phyloP scores from a whole-genome alignment of 371 early-diverging fungal species.

The Mortierella sp. region DNA sequence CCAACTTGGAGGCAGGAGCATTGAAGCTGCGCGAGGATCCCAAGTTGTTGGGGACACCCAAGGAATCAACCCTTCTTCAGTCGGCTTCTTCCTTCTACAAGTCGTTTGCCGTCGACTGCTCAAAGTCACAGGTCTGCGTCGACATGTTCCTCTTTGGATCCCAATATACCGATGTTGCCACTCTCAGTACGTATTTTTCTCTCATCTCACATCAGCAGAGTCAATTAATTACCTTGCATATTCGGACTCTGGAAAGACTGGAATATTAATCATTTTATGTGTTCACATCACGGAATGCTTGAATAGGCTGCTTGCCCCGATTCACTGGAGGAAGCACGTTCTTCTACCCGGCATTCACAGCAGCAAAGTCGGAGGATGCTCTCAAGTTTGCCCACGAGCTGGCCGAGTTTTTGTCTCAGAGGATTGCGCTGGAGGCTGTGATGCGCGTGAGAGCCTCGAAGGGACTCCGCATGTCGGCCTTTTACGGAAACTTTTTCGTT shows the following conservation, averaged over 20 bases:
- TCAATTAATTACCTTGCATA: too few relatives aligned
- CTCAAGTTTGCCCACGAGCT: conserved; percentile 93
- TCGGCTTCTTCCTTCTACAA: conserved; percentile 94
- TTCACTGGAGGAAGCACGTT: conserved; percentile 96
- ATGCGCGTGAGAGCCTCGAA: conserved; percentile 95
- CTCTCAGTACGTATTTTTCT: conserved; percentile 70
- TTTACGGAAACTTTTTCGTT: conserved; percentile 97
- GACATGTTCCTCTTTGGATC: conserved; percentile 94
- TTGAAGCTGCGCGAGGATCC: conserved; percentile 89
- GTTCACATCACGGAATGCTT: neutral
- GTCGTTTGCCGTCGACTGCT: conserved; percentile 92
- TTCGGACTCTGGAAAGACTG: too few relatives aligned
- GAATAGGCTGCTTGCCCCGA: conserved; percentile 78
- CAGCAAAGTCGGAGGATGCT: conserved; percentile 87
- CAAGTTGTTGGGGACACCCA: conserved; percentile 86
- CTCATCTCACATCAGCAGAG: neutral
- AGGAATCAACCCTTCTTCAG: conserved; percentile 88
- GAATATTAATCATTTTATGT: too few relatives aligned
- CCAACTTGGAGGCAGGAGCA: conserved; percentile 84
- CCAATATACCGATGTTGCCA: conserved; percentile 94
- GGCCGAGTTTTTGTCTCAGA: conserved; percentile 82
- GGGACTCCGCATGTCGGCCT: conserved; percentile 88
- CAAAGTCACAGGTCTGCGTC: conserved; percentile 91
- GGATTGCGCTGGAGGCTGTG: conserved; percentile 95
- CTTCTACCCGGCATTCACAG: conserved; percentile 97